Evolutionary conservation across 768 basidiomycete species (phyloP), one percentile per base, ranked within the genome.

Genomic region (Lyophyllum semitale): DNA sequence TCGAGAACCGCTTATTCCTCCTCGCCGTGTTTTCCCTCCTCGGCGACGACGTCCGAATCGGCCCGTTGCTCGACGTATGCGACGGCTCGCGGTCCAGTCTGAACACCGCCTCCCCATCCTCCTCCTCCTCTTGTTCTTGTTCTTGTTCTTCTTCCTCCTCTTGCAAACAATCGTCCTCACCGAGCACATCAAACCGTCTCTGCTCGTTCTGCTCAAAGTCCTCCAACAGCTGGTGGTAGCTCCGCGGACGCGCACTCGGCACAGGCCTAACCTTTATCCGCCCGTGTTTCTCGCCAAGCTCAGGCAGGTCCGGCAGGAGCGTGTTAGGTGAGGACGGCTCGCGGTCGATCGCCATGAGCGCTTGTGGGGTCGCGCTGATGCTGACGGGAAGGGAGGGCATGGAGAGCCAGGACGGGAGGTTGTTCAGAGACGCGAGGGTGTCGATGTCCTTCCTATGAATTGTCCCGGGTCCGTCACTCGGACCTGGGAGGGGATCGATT

Each of bases 171-270:
- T n/a, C n/a, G n/a, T n/a, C n/a, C n/a, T n/a, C 32, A 42, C 43
- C 51, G 3, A 49, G 46, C n/a, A 61, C 54, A 53, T 62, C 20
- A 62, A 53, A 58, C 26, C 57, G 54, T 11, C 33, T 37, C 22
- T 48, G 48, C 17, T 64, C 71, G 48, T 72, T 73, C 40, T 72
- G 63, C 56, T 75, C 73, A 59, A 89, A 88, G 57, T 87, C 87
- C 42, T 85, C 84, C 49, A 88, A 67, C 49, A 89, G 81, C 59
- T 87, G 83, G 58, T 84, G 76, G 63, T 84, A 88, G 59, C 88
- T 89, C 64, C 81, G 72, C 15, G 87, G 81, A 8, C 85, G 78
- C 18, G 73, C 67, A 23, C 29, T 57, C 40, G 71, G 73, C n/a
- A 73, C 63, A 43, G 71, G 68, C 29, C 35, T 51, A 73, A 60